Evolutionary conservation across 805 yeast genomes (phyloP).

Genomic region (Ogataea sp.): DNA sequence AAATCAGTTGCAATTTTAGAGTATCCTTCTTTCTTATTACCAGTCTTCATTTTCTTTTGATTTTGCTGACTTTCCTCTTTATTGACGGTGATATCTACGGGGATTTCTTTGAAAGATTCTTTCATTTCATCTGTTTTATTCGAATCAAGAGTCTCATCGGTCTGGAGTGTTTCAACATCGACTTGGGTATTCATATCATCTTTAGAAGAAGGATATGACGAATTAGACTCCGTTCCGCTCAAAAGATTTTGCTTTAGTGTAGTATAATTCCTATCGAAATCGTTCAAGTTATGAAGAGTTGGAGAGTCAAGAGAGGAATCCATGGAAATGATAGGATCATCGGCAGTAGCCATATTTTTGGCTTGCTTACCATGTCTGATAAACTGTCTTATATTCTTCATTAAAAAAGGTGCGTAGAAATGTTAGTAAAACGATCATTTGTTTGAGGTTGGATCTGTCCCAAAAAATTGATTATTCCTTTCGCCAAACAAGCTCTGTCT

Average conservation of each 20-base stretch:
- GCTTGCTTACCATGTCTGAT: slow-evolving; percentile 37
- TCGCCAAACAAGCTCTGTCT: too few species aligned
- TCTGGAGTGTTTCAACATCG: background rate
- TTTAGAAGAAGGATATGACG: too few species aligned
- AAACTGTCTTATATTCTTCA: slow-evolving; percentile 31
- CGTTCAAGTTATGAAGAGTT: too few species aligned
- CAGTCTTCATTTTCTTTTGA: background rate
- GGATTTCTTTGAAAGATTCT: too few species aligned
- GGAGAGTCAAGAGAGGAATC: background rate
- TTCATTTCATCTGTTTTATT: background rate
- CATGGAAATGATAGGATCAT: too few species aligned
- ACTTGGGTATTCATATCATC: background rate
- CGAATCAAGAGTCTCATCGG: too few species aligned
- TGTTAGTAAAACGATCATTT: too few species aligned
- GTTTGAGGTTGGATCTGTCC: too few species aligned
- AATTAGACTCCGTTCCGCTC: too few species aligned
- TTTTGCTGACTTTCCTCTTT: slow-evolving; percentile 3
- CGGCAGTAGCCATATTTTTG: slow-evolving; percentile 7
- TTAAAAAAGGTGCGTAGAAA: background rate
- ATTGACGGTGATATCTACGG: too few species aligned
- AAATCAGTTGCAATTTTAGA: slow-evolving; percentile 23
- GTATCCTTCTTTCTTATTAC: slow-evolving; percentile 11
- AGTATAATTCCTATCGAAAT: background rate
- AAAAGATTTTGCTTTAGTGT: too few species aligned
- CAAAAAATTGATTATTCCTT: too few species aligned